Evolutionary conservation across 306 rosid genomes (phyloP).

Genomic region (Cicer cuneatum): DNA sequence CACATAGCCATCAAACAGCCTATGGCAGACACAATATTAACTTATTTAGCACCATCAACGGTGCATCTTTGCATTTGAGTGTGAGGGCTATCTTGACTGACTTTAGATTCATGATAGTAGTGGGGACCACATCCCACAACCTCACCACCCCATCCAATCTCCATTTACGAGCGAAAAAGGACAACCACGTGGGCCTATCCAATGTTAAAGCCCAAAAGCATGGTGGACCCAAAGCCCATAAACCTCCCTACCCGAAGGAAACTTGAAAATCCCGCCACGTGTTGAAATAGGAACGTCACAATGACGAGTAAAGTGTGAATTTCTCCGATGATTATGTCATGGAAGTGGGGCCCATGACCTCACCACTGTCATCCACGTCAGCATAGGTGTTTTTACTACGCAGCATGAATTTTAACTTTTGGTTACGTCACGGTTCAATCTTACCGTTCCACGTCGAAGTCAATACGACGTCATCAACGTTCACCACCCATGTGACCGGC

Average conservation of each 20-base stretch:
- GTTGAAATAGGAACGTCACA: slow-evolving; percentile 59
- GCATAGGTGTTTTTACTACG: slow-evolving; percentile 29
- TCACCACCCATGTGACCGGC: slow-evolving; percentile 70
- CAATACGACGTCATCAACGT: slow-evolving; percentile 47
- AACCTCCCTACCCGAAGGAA: slow-evolving; percentile 63
- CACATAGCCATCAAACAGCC: slow-evolving; percentile 45
- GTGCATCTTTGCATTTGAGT: slow-evolving; percentile 46
- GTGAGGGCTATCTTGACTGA: background rate
- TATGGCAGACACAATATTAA: slow-evolving; percentile 79
- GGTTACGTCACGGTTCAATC: slow-evolving; percentile 66
- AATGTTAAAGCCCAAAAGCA: slow-evolving; percentile 28
- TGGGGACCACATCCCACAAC: slow-evolving; percentile 55
- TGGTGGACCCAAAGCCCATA: slow-evolving; percentile 41
- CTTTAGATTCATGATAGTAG: slow-evolving; percentile 27
- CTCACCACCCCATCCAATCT: slow-evolving; percentile 30
- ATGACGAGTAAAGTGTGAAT: slow-evolving; percentile 55
- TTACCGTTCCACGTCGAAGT: slow-evolving; percentile 64
- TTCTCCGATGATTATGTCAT: slow-evolving; percentile 70
- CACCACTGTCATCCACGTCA: slow-evolving; percentile 58
- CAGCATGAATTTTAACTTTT: slow-evolving; percentile 46
- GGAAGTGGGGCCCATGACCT: slow-evolving; percentile 39
- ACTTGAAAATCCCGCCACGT: slow-evolving; percentile 62
- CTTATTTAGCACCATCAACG: slow-evolving; percentile 81
- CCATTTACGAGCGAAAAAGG: background rate
- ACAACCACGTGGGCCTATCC: slow-evolving; percentile 47